Base-by-base conservation (phyloP, 768 basidiomycete species). In the Amanita pallidorosea region DNA sequence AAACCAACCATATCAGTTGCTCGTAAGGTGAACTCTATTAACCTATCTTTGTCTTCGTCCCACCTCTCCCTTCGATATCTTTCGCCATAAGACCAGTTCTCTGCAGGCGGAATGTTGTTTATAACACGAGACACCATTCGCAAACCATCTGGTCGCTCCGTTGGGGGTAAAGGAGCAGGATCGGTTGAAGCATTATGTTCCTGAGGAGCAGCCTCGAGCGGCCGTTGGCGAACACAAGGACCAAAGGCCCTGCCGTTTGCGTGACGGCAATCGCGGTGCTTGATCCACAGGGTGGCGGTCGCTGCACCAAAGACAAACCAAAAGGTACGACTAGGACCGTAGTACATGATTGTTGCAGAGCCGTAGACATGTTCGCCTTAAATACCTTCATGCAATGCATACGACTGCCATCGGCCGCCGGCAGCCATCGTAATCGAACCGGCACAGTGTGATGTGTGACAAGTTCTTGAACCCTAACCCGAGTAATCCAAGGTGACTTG, bases 271-370 rank as follows among this genome's bases (percentile, higher is more conserved):
- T 72, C 69, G 35, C 72, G 71, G 55, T 69, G 70, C 61, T 70
- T 71, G 11, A 68, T 62, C 66, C 62, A 70, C 40, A 63, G 62
- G n/a, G 65, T 65, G 36, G 70, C 71, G 46, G 65, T 57, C 2
- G 65, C 67, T 5, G 78, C 82, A 53, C 85, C 85, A 55, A 85
- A 17, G 57, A 73, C 7, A 70, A 87, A 84, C 85, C 85, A 87
- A 61, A 86, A 27, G 49, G 84, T 37, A 55, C 85, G 81, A 40
- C 76, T 76, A n/a, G 77, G 76, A 5, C 73, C 62, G 31, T 62
- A 59, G 35, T 54, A 45, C 22, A 29, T 48, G 3, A n/a, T 37
- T 25, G 2, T 40, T 38, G 18, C 9, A 20, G 9, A 20, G n/a
- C 3, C 8, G 6, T 25, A 11, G 15, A 18, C 25, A 18, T 50